Conservation (phyloP, 1,284 basidiomycete genomes). For the Taiwanofungus camphoratus region DNA sequence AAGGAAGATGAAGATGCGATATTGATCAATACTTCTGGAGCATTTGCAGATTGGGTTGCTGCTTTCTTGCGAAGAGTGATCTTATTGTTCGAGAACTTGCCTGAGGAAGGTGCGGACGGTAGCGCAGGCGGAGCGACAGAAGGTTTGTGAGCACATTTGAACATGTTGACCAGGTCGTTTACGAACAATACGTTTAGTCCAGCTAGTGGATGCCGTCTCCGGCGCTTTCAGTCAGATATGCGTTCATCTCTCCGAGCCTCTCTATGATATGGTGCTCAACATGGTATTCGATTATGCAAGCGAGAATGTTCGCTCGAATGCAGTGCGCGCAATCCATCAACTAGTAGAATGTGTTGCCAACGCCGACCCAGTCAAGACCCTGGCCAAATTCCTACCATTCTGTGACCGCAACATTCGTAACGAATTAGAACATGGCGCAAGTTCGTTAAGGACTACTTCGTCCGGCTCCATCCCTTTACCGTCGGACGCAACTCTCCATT, state of each 20-base stretch:
- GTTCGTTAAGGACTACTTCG: slow-evolving; percentile 78
- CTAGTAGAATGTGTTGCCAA: slow-evolving; percentile 85
- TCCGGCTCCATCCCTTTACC: slow-evolving; percentile 65
- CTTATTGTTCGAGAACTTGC: slow-evolving; percentile 80
- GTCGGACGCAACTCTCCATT: slow-evolving; percentile 85
- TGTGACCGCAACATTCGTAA: slow-evolving; percentile 67
- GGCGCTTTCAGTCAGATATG: slow-evolving; percentile 74
- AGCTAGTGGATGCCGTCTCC: slow-evolving; percentile 65
- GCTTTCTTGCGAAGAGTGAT: slow-evolving; percentile 82
- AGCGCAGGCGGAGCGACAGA: slow-evolving; percentile 54
- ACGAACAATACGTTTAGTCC: slow-evolving; percentile 34
- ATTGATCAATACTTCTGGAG: slow-evolving; percentile 56
- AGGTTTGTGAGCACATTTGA: slow-evolving; percentile 43
- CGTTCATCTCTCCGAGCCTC: slow-evolving; percentile 74
- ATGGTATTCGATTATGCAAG: slow-evolving; percentile 78
- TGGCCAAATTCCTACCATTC: slow-evolving; percentile 72
- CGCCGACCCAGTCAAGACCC: slow-evolving; percentile 71
- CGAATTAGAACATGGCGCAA: slow-evolving; percentile 85
- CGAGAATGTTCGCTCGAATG: slow-evolving; percentile 77
- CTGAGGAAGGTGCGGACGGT: slow-evolving; percentile 69
- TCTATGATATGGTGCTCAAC: slow-evolving; percentile 79
- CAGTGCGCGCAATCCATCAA: slow-evolving; percentile 83
- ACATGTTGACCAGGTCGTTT: no score
- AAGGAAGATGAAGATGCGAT: slow-evolving; percentile 56
- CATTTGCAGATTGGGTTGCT: slow-evolving; percentile 77